Base-by-base conservation (phyloP, 1,139 yeast genomes). In the Candida freyschussii region DNA sequence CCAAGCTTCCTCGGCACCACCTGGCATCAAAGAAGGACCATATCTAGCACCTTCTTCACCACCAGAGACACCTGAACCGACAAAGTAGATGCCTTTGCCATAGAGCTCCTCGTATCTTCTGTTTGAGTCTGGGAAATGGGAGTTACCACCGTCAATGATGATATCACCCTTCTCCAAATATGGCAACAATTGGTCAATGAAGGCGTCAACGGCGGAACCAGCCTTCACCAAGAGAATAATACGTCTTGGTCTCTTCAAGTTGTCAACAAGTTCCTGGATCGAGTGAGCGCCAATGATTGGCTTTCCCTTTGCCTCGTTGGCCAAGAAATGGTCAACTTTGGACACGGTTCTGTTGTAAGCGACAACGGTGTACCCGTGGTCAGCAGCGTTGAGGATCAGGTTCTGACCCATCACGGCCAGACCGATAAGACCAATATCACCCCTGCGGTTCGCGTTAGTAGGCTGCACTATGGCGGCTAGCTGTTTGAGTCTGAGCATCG, bases 351-450 rank as follows among this genome's bases (percentile, higher is more conserved):
- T 85, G 91, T 91, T 91, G 82, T 77, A 91, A 44, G 96, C 97
- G 55, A 86, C 96, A 55, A 91, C 98, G 51, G 95, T 85, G 69
- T 71, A 84, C 39, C 96, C 96, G 69, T 91, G 95, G 74, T 91
- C 98, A 53, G 97, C 97, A 57, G 93, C 94, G 68, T 91, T 91
- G 55, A 91, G 77, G 65, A 91, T 86, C 75, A 91, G 74, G 78
- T 91, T 91, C 67, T 89, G 97, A 67, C 98, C 98, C 98, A 91
- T 91, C 54, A 91, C 98, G 82, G 98, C 98, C 78, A 91, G 78
- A 63, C 98, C 98, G 60, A 91, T 89, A 67, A 91, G 85, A 67
- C 97, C 98, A 68, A 91, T 79, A 80, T 91, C 98, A 75, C 91
- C 94, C 63, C 86, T 77, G 39, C 51, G 47, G 7, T n/a, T 6